Percentiles rank a stretch among this genome's conserved stretches.
phyloP scores from a whole-genome alignment of 2,329 filamentous ascomycete species.

The Diplodia corticola region DNA sequence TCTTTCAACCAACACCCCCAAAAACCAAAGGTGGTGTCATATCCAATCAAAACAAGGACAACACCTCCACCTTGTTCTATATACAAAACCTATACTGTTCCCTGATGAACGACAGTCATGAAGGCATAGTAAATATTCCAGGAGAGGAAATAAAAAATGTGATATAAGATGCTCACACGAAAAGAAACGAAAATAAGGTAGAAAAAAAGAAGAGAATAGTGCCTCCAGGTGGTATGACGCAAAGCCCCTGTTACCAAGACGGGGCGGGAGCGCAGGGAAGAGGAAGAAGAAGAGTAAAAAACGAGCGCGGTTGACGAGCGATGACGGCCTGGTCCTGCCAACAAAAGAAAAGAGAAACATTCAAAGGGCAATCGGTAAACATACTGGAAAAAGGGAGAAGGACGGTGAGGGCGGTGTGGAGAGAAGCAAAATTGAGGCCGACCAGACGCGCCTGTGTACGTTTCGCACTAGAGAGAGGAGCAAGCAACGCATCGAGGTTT shows the following conservation, averaged over 20 bases:
- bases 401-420: neutral
- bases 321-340: neutral
- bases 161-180: neutral
- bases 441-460: neutral
- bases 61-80: neutral
- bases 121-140: neutral
- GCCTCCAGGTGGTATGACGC: neutral
- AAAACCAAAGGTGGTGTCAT: neutral
- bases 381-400: neutral
- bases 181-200: neutral
- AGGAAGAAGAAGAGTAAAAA: neutral
- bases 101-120: slow-evolving; percentile 9
- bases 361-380: neutral
- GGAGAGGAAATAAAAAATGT: neutral
- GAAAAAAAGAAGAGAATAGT: neutral
- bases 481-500: neutral
- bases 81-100: neutral
- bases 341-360: neutral
- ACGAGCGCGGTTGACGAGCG: slow-evolving; percentile 3
- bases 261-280: neutral
- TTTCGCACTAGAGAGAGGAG: neutral
- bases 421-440: neutral
- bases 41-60: neutral
- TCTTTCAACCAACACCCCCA: slow-evolving; percentile 2
- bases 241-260: neutral